Evolutionary conservation across 2,329 filamentous ascomycete genomes (phyloP).

Genomic region (Colletotrichum caudatum): DNA sequence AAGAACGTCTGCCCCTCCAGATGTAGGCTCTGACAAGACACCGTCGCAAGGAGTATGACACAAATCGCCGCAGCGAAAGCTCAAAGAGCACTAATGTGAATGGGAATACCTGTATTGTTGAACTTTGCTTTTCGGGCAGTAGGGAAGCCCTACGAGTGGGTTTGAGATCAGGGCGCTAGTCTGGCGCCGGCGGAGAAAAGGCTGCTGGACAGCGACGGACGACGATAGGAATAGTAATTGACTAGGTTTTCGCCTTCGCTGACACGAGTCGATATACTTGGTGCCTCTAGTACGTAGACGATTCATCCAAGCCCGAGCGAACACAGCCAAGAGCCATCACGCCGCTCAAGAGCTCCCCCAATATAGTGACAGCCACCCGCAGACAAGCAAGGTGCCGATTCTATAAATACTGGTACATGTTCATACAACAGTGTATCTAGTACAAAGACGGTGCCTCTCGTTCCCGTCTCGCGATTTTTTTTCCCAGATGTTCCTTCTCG

Average conservation of each 20-base stretch:
- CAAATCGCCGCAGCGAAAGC: neutral
- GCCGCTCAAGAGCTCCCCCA: neutral
- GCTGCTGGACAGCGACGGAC: neutral
- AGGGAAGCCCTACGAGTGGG: neutral
- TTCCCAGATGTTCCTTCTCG: neutral
- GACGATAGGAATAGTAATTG: neutral
- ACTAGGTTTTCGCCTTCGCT: neutral
- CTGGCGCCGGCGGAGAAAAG: neutral
- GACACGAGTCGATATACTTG: neutral
- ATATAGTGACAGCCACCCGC: conserved; percentile 4
- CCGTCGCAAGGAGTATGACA: neutral
- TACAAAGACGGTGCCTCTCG: conserved; percentile 3
- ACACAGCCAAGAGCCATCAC: neutral
- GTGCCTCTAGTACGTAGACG: neutral
- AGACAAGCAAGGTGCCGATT: neutral
- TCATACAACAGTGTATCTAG: conserved; percentile 22
- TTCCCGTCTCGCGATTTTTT: neutral
- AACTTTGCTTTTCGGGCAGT: neutral
- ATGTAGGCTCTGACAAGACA: neutral
- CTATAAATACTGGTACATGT: conserved; percentile 25
- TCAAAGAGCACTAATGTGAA: neutral
- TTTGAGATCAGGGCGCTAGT: neutral
- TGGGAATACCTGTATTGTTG: neutral
- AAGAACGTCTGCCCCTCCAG: neutral
- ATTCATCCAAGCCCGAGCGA: neutral